phyloP scores from a whole-genome alignment of 495 filamentous ascomycete genomes.

The Penicillium flavigenum region DNA sequence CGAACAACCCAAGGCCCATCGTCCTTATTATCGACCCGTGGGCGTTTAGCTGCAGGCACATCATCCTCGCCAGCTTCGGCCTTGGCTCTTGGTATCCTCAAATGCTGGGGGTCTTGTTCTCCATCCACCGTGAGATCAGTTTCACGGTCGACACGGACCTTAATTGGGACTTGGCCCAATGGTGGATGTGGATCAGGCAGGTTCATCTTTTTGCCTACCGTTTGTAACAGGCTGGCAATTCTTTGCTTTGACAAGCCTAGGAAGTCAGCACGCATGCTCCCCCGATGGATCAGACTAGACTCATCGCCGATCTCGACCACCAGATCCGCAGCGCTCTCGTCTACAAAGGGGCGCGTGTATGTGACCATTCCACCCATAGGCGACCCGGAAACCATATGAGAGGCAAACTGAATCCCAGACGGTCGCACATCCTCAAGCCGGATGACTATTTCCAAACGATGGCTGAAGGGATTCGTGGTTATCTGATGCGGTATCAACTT shows the following conservation, averaged over 20 bases:
- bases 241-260: conserved; percentile 63
- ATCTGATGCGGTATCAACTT: conserved; percentile 77
- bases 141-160: conserved; percentile 64
- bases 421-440: conserved; percentile 83
- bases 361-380: conserved; percentile 59
- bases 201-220: conserved; percentile 78
- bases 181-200: conserved; percentile 42
- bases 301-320: conserved; percentile 78
- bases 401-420: conserved; percentile 68
- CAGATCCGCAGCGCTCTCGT: conserved; percentile 69
- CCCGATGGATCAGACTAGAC: conserved; percentile 60
- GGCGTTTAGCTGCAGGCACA: conserved; percentile 49
- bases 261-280: conserved; percentile 64
- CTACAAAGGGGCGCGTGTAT: conserved; percentile 81
- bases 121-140: conserved; percentile 73
- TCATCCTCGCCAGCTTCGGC: conserved; percentile 8
- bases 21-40: conserved; percentile 34
- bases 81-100: conserved; percentile 6
- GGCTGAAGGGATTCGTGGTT: conserved; percentile 67
- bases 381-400: conserved; percentile 33
- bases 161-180: conserved; percentile 42
- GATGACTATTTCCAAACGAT: conserved; percentile 73
- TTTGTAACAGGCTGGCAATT: conserved; percentile 71
- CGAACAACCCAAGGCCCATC: conserved; percentile 64
- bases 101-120: conserved; percentile 18